A percentile compares a stretch with the other conserved stretches of the same genome.
Evolutionary conservation across 1,284 basidiomycete species (phyloP).

Genomic region (Moniliophthora roreri): DNA sequence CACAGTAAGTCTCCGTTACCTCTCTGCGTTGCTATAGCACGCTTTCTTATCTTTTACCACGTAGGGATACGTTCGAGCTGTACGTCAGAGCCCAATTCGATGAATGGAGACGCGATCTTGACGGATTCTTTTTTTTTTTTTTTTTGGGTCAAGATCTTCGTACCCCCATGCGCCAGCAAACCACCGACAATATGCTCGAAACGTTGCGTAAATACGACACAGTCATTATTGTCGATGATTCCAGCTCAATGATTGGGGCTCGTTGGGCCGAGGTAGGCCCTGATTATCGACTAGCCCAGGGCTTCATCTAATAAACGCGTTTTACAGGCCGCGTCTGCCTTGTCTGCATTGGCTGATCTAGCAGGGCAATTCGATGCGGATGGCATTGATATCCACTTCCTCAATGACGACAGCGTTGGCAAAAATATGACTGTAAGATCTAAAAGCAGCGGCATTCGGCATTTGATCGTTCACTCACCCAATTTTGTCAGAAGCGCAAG

Average conservation of each 20-base stretch:
- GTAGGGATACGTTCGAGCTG: no score
- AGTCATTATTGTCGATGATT: constrained; percentile 45
- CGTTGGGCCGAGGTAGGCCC: constrained; percentile 28
- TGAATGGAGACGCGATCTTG: no score
- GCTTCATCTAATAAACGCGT: background rate
- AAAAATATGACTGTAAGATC: constrained; percentile 30
- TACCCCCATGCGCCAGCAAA: constrained; percentile 1
- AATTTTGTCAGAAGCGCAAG: constrained; percentile 16
- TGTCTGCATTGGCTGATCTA: constrained; percentile 36
- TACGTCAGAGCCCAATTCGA: no score
- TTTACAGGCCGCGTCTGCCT: constrained; percentile 38
- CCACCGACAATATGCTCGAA: constrained; percentile 28
- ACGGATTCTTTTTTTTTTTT: no score
- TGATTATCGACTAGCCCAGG: background rate
- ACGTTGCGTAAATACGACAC: constrained; percentile 38
- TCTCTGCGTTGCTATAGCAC: no score
- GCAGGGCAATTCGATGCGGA: constrained; percentile 40
- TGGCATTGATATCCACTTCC: constrained; percentile 47
- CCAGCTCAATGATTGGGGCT: constrained; percentile 41
- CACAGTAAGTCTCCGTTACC: no score
- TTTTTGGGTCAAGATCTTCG: no score
- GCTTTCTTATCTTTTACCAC: no score
- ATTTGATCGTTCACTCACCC: background rate
- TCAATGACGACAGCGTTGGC: constrained; percentile 33
- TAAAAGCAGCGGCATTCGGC: background rate